Base-by-base conservation (phyloP, 1,139 yeast genomes). In the Blastobotrys proliferans region DNA sequence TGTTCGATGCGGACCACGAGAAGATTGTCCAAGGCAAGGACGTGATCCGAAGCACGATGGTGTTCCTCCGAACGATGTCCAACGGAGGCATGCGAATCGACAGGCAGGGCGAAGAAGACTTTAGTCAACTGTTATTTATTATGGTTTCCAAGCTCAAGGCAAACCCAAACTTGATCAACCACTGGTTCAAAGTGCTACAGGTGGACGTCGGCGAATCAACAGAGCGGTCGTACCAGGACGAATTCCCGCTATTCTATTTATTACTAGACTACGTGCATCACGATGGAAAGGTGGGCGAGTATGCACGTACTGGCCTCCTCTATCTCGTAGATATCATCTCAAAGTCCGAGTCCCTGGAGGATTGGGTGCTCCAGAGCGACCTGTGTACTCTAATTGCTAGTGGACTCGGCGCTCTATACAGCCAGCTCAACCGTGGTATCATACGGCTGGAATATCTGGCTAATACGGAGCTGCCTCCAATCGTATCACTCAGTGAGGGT, bases 331-430 rank as follows among this genome's bases (percentile, higher is more conserved):
- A 58, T 30, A 46, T 52, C 9, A 51, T 60, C 1, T 47, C 53
- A 2, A 40, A 45, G 4, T 52, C 53, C 2, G 45, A 51, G 5
- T 42, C 40, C 14, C 50, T 61, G 11, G 62, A 55, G 33, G 30
- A 41, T 5, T 59, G 64, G 64, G 49, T 61, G 6, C 30, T 56
- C 3, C 45, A 51, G 19, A 55, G 63, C 30, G 63, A 60, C 38
- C 43, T 61, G 41, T 58, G 60, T 9, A 55, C 62, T 3, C 41
- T 59, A 28, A 48, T 62, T 47, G 63, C 61, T 0, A 60, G 63
- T 3, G 63, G 64, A 2, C 47, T 62, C 9, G 62, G 64, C 13
- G 66, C 66, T 1, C 37, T 62, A 27, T 62, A 57, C 36, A 54
- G 61, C 22, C 62, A 56, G 35, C 43, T 59, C 16, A 46, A 42